Evolutionary conservation across 441 rosid species (phyloP), one percentile per base, ranked within the genome.

Genomic region (Syzygium syzygioides): DNA sequence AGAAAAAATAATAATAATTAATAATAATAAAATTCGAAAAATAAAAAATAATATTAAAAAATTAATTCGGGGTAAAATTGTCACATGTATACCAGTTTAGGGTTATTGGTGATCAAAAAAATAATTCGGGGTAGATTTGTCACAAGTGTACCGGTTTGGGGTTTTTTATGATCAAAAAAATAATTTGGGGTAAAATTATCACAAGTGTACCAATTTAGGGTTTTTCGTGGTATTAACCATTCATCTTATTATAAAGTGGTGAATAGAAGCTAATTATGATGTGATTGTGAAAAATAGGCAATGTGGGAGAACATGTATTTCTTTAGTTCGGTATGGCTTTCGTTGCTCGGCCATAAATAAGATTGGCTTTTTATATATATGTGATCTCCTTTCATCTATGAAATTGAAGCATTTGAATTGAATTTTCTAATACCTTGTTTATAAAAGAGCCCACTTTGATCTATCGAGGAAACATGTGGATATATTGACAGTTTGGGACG

Each of bases 281-380:
- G 48, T 20, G 28, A 37, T 20, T 11, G 80, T 6, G 15, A 34
- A 68, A 68, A 10, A 0, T 2, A 6, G 7, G 26, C 28, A 28
- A n/a, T 3, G 20, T 7, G 6, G 0, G n/a, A 64, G 5, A 30
- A 64, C 1, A 17, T 15, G 3, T 7, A 6, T 64, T 15, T 30
- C 23, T 64, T 64, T 30, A 64, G 6, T 64, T 8, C 17, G 11
- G 41, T 30, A 64, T 0, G 2, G 4, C 11, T 64, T 64, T 15
- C 1, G 10, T 3, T 62, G 0, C n/a, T 1, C 6, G 0, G 15
- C 7, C 34, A 17, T 8, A 45, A 45, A 45, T 45, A 45, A 45
- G 9, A 45, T 45, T 45, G 9, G 9, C 48, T 45, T 45, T n/a
- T 7, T 7, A 4, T 2, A 30, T 64, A 64, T 1, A 7, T 9